phyloP scores from a whole-genome alignment of 805 yeast genomes.

The Wickerhamomyces hampshirensis region DNA sequence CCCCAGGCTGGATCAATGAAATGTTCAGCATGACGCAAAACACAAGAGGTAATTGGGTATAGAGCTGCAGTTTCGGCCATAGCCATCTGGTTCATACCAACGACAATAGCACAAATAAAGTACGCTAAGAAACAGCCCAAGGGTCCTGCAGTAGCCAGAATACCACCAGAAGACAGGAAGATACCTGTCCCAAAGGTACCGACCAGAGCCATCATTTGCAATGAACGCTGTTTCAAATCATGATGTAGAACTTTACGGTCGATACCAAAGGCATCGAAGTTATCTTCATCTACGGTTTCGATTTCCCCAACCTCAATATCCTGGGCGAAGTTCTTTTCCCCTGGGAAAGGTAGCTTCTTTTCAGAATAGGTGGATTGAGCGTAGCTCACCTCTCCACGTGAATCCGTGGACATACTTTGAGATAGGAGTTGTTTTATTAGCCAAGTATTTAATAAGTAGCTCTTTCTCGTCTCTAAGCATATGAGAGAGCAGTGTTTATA shows the following conservation, averaged over 20 bases:
- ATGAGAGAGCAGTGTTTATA: no score
- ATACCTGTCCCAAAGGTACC: conserved; percentile 42
- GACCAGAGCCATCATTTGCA: conserved; percentile 45
- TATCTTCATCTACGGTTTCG: conserved; percentile 7
- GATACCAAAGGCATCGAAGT: conserved; percentile 5
- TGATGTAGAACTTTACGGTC: conserved; percentile 7
- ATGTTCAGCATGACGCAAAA: conserved; percentile 31
- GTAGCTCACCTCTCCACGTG: no score
- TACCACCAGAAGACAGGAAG: conserved; percentile 34
- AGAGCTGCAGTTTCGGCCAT: conserved; percentile 34
- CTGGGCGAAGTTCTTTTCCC: conserved; percentile 7
- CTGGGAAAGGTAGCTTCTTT: no score
- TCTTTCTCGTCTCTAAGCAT: no score
- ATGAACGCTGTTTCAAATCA: conserved; percentile 28
- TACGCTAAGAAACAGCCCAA: conserved; percentile 32
- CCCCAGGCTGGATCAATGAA: conserved; percentile 41
- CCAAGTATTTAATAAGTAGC: no score
- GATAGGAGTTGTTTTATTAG: no score
- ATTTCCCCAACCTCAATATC: conserved; percentile 15
- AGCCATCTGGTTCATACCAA: conserved; percentile 35
- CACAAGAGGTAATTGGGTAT: conserved; percentile 34
- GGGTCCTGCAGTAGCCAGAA: conserved; percentile 31
- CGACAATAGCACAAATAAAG: conserved; percentile 29
- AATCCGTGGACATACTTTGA: no score
- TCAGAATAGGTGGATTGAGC: no score